Base-by-base conservation (phyloP, 2,329 filamentous ascomycete genomes). In the Gnomoniopsis sp. region DNA sequence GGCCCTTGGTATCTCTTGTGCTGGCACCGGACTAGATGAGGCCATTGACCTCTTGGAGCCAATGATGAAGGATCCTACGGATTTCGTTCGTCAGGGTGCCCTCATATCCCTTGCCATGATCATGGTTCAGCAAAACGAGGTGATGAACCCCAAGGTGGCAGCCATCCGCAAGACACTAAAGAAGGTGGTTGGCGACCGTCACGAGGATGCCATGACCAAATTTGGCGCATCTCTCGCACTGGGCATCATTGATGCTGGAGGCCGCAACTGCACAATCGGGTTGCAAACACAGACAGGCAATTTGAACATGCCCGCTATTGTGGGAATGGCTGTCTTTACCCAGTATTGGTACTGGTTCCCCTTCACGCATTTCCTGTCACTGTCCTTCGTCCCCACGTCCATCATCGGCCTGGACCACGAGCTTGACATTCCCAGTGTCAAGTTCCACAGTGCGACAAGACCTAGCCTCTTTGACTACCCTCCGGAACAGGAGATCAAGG, bases 321-420 rank as follows among this genome's bases (percentile, higher is more conserved):
- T 99, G 19, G 96, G 95, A 66, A 96, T 96, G 87, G 93, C 92
- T 30, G 90, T 99, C 55, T 99, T 99, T 77, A 96, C 93, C 10
- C 95, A 99, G 73, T 99, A 99, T 79, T 99, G 95, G 95, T 99
- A 99, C 79, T 99, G 95, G 95, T 99, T 99, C 85, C 95, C 95
- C 61, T 89, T 98, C 68, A 96, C 95, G 33, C 95, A 99, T 76
- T 99, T 99, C 85, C 75, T 99, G 59, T 96, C 93, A 0, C 82
- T 99, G 62, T 93, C 91, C 69, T 98, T 99, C 76, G 92, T 91
- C n/a, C 95, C 95, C 1, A 99, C 96, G 1, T 90, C 95, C 1
- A 90, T 99, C 69, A 97, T 98, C 67, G 93, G 90, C 61, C 86
- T 99, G 26, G 93, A 99, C 71, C 89, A 96, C 69, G 91, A 97